Base-by-base conservation (phyloP, 139 green algal species). In the Spirogloea muscicola region DNA sequence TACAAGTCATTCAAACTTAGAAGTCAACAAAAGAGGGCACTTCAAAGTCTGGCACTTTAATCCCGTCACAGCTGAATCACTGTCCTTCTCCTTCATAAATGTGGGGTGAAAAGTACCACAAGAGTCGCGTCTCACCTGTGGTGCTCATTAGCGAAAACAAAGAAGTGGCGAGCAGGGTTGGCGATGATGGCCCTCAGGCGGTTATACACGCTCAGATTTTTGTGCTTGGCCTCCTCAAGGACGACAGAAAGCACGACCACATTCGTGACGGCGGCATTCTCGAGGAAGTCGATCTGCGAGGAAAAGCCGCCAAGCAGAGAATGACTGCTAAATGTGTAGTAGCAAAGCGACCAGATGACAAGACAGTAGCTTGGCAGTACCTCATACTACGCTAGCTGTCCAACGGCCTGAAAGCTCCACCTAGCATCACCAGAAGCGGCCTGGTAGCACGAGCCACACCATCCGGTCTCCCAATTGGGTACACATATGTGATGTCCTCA, bases 91-190 rank as follows among this genome's bases (percentile, higher is more conserved):
- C n/a, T n/a, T n/a, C n/a, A n/a, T n/a, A n/a, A n/a, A n/a, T n/a
- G n/a, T n/a, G n/a, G n/a, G n/a, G n/a, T 31, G 46, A 21, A 21
- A 21, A 55, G 46, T 21, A 55, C 21, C 21, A 55, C 21, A 21
- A 21, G n/a, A n/a, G n/a, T n/a, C n/a, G n/a, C n/a, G n/a, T n/a
- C n/a, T n/a, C n/a, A n/a, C n/a, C n/a, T 82, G 84, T 96, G 91
- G 86, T 96, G 84, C 71, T 98, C 94, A 79, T 98, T 98, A 34
- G 88, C 77, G 76, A 98, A 98, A 13, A 97, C 91, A 64, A 88
- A 98, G 81, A 98, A 97, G 68, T 86, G 87, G 58, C 92, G 91
- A 29, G 67, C 18, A 1, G 64, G 25, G 0, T 82, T 72, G 4
- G 81, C 66, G 27, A 74, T 79, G 31, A 97, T 74, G 13, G 74